These are phyloP conservation scores for Boeremia lycopersici DNA, from an alignment of 2,329 filamentous ascomycete species.

Conservation along the genomic window DNA sequence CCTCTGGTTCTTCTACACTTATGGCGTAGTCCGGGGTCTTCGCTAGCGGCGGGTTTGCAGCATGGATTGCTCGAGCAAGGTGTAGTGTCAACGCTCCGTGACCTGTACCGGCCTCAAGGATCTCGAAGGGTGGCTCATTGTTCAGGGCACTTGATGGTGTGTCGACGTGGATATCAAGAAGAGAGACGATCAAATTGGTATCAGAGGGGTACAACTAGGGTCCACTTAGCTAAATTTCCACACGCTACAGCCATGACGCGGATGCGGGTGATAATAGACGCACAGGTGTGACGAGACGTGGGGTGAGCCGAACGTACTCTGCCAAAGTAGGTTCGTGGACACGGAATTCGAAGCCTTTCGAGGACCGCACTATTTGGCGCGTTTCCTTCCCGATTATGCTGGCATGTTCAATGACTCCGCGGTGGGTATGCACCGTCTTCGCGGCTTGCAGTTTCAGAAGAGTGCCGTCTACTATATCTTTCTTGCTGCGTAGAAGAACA, in stretches of 20 bases:
- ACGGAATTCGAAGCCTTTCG: constrained; percentile 59
- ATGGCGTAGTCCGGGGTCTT: constrained; percentile 23
- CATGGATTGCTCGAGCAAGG: constrained; percentile 76
- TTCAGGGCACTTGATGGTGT: constrained; percentile 41
- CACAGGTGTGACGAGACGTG: constrained; percentile 77
- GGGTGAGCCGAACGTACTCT: constrained; percentile 72
- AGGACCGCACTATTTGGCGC: constrained; percentile 64
- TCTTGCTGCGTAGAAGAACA: constrained; percentile 51
- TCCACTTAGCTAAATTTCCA: neutral
- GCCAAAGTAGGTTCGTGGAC: constrained; percentile 71
- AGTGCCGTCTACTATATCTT: constrained; percentile 44
- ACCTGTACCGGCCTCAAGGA: constrained; percentile 85
- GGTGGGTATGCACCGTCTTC: constrained; percentile 50
- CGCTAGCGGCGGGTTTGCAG: constrained; percentile 66
- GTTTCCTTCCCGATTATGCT: constrained; percentile 68
- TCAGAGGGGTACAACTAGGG: constrained; percentile 74
- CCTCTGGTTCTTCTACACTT: constrained; percentile 33
- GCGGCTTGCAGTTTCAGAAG: constrained; percentile 49
- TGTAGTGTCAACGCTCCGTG: constrained; percentile 80
- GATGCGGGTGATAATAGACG: constrained; percentile 29
- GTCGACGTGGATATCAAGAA: constrained; percentile 74
- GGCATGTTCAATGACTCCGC: constrained; percentile 56
- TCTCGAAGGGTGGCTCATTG: constrained; percentile 63
- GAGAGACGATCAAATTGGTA: constrained; percentile 74
- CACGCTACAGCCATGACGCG: neutral